Conservation (phyloP, 345 rosid species). For the Lumnitzera littorea region DNA sequence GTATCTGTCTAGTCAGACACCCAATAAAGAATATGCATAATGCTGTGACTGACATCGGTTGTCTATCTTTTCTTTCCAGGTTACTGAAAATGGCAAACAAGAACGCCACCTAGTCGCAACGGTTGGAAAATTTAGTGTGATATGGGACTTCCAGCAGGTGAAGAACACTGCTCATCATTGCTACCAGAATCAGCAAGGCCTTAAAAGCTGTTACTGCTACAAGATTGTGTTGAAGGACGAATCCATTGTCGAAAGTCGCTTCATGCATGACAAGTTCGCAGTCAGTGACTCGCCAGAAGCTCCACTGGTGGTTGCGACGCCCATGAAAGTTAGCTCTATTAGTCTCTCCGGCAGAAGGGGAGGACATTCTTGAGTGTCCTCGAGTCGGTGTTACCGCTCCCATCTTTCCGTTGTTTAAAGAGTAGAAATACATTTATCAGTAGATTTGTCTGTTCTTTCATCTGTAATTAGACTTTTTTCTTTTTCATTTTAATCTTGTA, state of each 20-base stretch:
- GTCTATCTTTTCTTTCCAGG: slow-evolving; percentile 32
- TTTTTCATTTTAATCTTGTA: no score
- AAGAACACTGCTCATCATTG: slow-evolving; percentile 84
- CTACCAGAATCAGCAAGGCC: slow-evolving; percentile 83
- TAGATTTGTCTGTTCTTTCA: no score
- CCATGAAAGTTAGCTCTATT: slow-evolving; percentile 89
- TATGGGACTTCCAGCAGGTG: slow-evolving; percentile 96
- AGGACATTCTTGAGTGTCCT: no score
- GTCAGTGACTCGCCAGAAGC: slow-evolving; percentile 79
- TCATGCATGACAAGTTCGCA: slow-evolving; percentile 89
- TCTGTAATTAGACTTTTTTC: no score
- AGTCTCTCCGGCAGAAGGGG: slow-evolving; percentile 66
- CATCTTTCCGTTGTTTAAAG: no score
- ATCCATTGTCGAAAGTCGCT: slow-evolving; percentile 83
- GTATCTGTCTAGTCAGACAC: no score
- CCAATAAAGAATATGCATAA: not conserved
- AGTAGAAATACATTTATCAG: no score
- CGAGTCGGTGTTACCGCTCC: no score
- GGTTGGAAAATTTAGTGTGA: slow-evolving; percentile 90
- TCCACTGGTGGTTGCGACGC: slow-evolving; percentile 91
- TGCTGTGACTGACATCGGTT: not conserved
- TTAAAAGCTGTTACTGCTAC: slow-evolving; percentile 93
- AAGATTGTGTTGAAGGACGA: slow-evolving; percentile 90
- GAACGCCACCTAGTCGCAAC: slow-evolving; percentile 89
- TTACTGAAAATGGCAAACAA: slow-evolving; percentile 85